Evolutionary conservation across 164 flowering plant species (phyloP).

Genomic region (Tinospora cordifolia): DNA sequence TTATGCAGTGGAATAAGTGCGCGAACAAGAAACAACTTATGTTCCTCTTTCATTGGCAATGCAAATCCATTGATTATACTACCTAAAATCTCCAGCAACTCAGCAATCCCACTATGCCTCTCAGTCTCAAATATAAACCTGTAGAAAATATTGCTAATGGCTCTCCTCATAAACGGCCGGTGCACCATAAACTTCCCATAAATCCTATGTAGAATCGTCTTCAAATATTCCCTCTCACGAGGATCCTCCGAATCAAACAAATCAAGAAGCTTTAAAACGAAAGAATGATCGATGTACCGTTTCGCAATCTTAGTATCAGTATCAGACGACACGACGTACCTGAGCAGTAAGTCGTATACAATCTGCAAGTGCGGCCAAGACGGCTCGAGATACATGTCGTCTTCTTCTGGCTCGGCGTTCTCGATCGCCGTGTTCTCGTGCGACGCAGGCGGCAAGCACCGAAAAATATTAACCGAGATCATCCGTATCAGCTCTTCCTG

Average conservation of each 20-base stretch:
- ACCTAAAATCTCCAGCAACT: constrained; percentile 50
- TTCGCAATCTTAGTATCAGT: constrained; percentile 49
- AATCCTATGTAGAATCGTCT: constrained; percentile 45
- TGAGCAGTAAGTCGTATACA: constrained; percentile 38
- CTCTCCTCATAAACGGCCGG: constrained; percentile 47
- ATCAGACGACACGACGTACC: constrained; percentile 37
- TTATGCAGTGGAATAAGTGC: constrained; percentile 51
- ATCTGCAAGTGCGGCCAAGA: constrained; percentile 48
- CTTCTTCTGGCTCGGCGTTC: constrained; percentile 56
- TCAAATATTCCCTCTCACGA: constrained; percentile 44
- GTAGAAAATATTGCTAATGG: constrained; percentile 43
- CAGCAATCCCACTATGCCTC: constrained; percentile 44
- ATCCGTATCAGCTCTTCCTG: constrained; percentile 42
- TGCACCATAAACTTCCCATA: constrained; percentile 53
- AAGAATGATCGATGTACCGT: constrained; percentile 42
- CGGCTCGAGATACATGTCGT: constrained; percentile 64
- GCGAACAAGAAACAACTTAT: constrained; percentile 45
- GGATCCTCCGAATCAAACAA: constrained; percentile 53
- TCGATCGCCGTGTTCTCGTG: constrained; percentile 64
- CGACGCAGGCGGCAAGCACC: constrained; percentile 58
- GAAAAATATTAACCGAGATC: constrained; percentile 57
- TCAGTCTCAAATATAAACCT: constrained; percentile 48
- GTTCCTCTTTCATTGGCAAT: constrained; percentile 51
- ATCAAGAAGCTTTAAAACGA: constrained; percentile 39
- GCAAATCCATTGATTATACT: constrained; percentile 52